These are phyloP conservation scores for Plectosphaerella sp. DNA, from an alignment of 2,329 filamentous ascomycete species.

Conservation along the genomic window DNA sequence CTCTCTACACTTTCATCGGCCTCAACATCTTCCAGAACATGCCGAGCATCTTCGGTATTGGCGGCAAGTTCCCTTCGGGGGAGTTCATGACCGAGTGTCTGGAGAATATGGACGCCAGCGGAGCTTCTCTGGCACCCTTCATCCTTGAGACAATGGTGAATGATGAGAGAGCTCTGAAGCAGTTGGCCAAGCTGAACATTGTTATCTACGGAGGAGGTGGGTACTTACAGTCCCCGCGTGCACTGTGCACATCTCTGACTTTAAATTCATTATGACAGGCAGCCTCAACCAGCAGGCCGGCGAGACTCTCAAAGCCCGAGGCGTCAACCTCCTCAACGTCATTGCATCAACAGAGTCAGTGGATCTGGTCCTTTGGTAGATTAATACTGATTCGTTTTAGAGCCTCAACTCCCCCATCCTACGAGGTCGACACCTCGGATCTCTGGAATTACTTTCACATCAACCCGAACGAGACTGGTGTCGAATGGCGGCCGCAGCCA, in stretches of 20 bases:
- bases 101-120: constrained; percentile 18
- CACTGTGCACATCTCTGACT: constrained; percentile 16
- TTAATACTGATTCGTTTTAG: constrained; percentile 14
- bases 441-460: constrained; percentile 31
- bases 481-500: constrained; percentile 29
- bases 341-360: constrained; percentile 39
- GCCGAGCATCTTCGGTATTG: constrained; percentile 20
- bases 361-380: neutral
- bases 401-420: constrained; percentile 23
- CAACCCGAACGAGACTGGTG: constrained; percentile 33
- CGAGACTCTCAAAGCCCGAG: constrained; percentile 27
- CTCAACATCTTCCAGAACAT: constrained; percentile 24
- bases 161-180: constrained; percentile 20
- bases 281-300: constrained; percentile 28
- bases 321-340: constrained; percentile 27
- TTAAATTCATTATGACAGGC: neutral
- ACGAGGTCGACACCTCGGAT: neutral
- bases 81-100: constrained; percentile 27
- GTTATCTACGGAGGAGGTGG: constrained; percentile 33
- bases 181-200: constrained; percentile 24
- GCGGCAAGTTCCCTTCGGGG: constrained; percentile 27
- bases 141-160: constrained; percentile 38
- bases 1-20: constrained; percentile 17
- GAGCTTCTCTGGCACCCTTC: constrained; percentile 27
- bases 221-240: constrained; percentile 1